A percentile compares a stretch with the other conserved stretches of the same genome.
phyloP scores from a whole-genome alignment of 768 basidiomycete species.

The Leccinum uliginosum region DNA sequence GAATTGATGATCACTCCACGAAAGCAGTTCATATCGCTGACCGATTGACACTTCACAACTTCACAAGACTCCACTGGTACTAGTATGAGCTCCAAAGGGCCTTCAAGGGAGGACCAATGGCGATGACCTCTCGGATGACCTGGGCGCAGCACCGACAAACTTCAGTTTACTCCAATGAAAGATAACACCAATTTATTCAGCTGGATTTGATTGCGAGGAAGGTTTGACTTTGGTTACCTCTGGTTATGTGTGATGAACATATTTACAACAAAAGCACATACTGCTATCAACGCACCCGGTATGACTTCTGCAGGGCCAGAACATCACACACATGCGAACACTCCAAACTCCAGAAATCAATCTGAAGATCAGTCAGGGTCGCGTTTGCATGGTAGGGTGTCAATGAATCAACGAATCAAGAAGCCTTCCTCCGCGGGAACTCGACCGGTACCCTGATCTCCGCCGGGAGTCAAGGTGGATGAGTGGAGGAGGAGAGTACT shows the following conservation, averaged over 20 bases:
- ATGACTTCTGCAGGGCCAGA: too few species aligned
- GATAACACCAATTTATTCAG: too few species aligned
- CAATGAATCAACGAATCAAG: too few species aligned
- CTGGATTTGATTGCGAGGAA: too few species aligned
- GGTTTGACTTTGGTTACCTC: too few species aligned
- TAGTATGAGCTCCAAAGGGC: neutral
- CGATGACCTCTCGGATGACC: neutral
- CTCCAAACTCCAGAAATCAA: too few species aligned
- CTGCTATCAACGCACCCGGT: too few species aligned
- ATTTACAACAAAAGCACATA: too few species aligned
- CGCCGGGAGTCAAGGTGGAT: neutral
- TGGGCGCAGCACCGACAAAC: neutral
- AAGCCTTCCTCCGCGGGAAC: neutral
- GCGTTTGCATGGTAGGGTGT: too few species aligned
- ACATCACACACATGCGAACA: too few species aligned
- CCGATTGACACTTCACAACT: neutral
- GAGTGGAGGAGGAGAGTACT: neutral
- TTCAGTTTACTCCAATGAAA: neutral
- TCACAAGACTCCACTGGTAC: neutral
- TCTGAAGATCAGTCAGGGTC: neutral
- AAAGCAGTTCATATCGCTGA: neutral
- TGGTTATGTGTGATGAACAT: neutral
- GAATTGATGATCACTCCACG: too few species aligned
- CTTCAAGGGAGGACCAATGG: slow-evolving; percentile 6
- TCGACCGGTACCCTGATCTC: neutral